Evolutionary conservation across 2,329 filamentous ascomycete genomes (phyloP).

Genomic region (Penicillium crustosum): DNA sequence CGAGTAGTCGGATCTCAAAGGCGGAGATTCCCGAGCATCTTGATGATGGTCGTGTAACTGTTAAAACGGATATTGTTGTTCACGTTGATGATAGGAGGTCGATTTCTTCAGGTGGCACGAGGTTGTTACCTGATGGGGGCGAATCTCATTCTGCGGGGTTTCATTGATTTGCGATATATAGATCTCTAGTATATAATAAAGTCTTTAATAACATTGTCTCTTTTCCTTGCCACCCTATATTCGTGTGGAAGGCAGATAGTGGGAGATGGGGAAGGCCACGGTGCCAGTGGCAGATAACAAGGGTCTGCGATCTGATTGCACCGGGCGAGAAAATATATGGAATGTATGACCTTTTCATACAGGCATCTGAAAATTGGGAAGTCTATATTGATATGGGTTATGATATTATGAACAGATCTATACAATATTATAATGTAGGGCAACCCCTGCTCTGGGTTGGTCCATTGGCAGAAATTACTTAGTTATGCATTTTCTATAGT

Average conservation of each 20-base stretch:
- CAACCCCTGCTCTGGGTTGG: neutral
- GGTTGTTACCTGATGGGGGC: slow-evolving; percentile 19
- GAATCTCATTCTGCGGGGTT: neutral
- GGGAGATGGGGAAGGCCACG: too few species aligned
- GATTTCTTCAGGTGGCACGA: slow-evolving; percentile 18
- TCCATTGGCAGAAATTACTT: neutral
- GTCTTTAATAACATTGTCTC: neutral
- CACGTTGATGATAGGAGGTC: slow-evolving; percentile 25
- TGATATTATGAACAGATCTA: neutral
- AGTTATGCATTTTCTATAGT: neutral
- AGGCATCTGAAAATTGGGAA: too few species aligned
- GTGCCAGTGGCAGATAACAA: too few species aligned
- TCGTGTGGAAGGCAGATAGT: too few species aligned
- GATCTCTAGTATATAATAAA: neutral
- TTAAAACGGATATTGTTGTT: slow-evolving; percentile 36
- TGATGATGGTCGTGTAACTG: slow-evolving; percentile 24
- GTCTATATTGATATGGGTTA: neutral
- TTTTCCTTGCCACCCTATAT: neutral
- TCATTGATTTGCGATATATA: neutral
- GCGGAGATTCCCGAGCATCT: slow-evolving; percentile 13
- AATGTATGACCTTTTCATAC: too few species aligned
- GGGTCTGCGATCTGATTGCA: too few species aligned
- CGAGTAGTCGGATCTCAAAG: slow-evolving; percentile 13
- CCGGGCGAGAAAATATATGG: too few species aligned
- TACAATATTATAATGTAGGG: neutral